These are phyloP conservation scores for Cornus suecica DNA, from an alignment of 148 eudicot species.

Conservation along the genomic window DNA sequence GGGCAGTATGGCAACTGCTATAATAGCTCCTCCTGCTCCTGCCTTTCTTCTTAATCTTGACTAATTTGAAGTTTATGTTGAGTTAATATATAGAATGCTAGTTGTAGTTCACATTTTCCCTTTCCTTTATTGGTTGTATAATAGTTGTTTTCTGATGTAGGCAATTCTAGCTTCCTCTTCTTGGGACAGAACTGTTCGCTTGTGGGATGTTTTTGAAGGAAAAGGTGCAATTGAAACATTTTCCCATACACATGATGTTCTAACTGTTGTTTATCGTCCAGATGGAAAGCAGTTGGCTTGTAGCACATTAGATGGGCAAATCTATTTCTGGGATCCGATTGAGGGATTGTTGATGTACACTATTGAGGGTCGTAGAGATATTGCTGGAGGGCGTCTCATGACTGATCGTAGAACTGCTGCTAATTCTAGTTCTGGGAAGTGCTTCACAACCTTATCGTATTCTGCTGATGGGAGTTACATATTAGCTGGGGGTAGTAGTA, in stretches of 20 bases:
- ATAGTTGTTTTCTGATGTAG: constrained; percentile 30
- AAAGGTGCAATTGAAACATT: constrained; percentile 93
- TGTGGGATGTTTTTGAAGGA: constrained; percentile 97
- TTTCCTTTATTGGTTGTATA: constrained; percentile 1
- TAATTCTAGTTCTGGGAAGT: constrained; percentile 84
- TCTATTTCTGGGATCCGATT: constrained; percentile 95
- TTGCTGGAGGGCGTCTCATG: constrained; percentile 93
- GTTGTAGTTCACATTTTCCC: neutral
- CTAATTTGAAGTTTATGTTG: neutral
- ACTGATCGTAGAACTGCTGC: constrained; percentile 94
- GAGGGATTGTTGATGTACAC: constrained; percentile 76
- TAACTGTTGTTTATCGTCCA: constrained; percentile 90
- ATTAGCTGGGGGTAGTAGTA: constrained; percentile 96
- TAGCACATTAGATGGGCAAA: constrained; percentile 90
- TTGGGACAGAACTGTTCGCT: constrained; percentile 89
- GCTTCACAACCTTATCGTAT: constrained; percentile 84
- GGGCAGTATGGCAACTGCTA: too few species aligned
- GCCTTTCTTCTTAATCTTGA: neutral
- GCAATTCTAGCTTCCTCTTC: constrained; percentile 92
- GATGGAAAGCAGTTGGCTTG: constrained; percentile 96
- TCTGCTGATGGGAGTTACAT: constrained; percentile 99
- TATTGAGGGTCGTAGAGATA: constrained; percentile 95
- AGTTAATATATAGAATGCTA: neutral
- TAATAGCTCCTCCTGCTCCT: neutral
- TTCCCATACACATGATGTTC: constrained; percentile 92